Percentiles rank a stretch among this genome's conserved stretches.
Conservation (phyloP, 2,329 filamentous ascomycete species). For the Aspergillus floridensis region DNA sequence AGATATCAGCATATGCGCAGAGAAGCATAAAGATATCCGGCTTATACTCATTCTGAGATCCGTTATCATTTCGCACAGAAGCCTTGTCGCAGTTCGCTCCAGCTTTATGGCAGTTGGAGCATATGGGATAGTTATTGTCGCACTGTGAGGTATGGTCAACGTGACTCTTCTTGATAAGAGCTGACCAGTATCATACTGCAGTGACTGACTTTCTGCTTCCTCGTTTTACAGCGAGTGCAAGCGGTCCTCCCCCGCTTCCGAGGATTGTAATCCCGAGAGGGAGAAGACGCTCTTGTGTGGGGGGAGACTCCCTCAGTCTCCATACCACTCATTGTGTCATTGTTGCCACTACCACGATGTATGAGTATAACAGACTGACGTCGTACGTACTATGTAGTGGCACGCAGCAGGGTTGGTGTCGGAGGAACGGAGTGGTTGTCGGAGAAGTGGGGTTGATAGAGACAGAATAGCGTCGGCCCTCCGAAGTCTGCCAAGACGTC, state of each 20-base stretch:
- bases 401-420: not conserved
- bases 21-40: not conserved
- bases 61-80: conserved; percentile 40
- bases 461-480: no score
- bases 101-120: conserved; percentile 47
- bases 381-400: not conserved
- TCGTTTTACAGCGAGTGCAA: conserved; percentile 47
- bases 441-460: no score
- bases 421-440: not conserved
- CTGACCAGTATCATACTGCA: not conserved
- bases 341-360: not conserved
- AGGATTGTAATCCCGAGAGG: conserved; percentile 38
- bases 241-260: conserved; percentile 47
- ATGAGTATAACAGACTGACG: not conserved
- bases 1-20: not conserved
- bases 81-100: conserved; percentile 45
- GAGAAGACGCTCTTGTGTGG: conserved; percentile 24
- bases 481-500: not conserved
- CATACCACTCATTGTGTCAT: conserved; percentile 10
- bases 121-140: conserved; percentile 46
- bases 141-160: conserved; percentile 29
- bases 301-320: conserved; percentile 21
- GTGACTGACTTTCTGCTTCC: conserved; percentile 44
- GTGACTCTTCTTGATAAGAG: not conserved
- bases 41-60: conserved; percentile 35